These are phyloP conservation scores for Myriosclerotinia curreyana DNA, from an alignment of 2,329 filamentous ascomycete species.

Conservation along the genomic window DNA sequence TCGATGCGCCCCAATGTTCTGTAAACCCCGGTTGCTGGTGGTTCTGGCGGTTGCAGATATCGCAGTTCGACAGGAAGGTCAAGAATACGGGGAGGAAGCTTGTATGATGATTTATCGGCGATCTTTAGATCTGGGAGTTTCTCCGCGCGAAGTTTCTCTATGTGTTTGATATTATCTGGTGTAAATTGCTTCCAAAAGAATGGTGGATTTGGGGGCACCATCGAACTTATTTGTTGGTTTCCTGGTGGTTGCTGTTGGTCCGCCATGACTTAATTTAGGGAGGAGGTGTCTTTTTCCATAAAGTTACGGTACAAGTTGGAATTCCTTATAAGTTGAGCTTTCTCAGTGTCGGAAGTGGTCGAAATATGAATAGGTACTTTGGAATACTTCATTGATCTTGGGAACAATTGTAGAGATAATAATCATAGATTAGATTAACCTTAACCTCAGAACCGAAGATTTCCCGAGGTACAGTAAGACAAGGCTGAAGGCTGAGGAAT, in stretches of 20 bases:
- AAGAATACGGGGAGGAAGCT: slow-evolving; percentile 35
- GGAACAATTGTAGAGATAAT: no score
- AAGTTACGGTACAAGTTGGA: no score
- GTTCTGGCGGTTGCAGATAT: slow-evolving; percentile 76
- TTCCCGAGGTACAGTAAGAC: background rate
- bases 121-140: slow-evolving; percentile 25
- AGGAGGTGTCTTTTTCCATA: background rate
- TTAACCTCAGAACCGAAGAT: slow-evolving; percentile 2
- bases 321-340: background rate
- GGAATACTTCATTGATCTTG: no score
- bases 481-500: slow-evolving; percentile 13
- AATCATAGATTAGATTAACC: slow-evolving; percentile 9
- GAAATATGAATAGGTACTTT: slow-evolving; percentile 5
- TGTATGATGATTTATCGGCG: slow-evolving; percentile 26
- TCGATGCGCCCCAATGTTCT: slow-evolving; percentile 69
- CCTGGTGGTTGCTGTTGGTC: slow-evolving; percentile 43
- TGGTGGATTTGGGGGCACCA: slow-evolving; percentile 79
- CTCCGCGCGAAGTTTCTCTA: slow-evolving; percentile 47
- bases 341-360: background rate
- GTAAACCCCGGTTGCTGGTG: slow-evolving; percentile 69
- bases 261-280: slow-evolving; percentile 50
- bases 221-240: slow-evolving; percentile 45
- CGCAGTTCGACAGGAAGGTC: slow-evolving; percentile 57
- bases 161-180: slow-evolving; percentile 62
- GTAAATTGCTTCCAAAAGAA: slow-evolving; percentile 91